Evolutionary conservation across 495 filamentous ascomycete genomes (phyloP).

Genomic region (Aspergillus ostianus): DNA sequence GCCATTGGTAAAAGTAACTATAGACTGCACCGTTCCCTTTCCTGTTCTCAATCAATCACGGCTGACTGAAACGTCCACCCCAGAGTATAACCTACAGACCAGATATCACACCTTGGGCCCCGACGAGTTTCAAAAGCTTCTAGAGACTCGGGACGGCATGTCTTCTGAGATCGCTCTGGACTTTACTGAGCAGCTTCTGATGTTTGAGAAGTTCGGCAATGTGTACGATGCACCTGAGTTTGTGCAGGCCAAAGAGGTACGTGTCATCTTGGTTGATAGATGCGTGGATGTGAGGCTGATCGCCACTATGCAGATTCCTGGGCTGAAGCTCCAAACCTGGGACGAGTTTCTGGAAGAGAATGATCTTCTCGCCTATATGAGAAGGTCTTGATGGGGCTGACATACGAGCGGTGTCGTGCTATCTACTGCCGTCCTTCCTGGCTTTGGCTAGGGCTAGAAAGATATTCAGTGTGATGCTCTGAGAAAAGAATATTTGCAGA

Average conservation of each 20-base stretch:
- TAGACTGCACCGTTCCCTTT: no score
- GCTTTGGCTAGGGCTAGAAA: no score
- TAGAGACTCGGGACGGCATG: conserved; percentile 12
- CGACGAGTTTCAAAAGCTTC: conserved; percentile 15
- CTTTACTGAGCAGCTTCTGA: conserved; percentile 20
- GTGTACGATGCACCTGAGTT: conserved; percentile 14
- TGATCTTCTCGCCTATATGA: not conserved
- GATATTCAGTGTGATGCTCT: no score
- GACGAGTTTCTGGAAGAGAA: conserved; percentile 6
- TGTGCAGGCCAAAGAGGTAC: conserved; percentile 18
- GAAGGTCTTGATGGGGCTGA: no score
- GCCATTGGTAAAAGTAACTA: not conserved
- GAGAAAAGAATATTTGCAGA: no score
- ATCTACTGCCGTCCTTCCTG: no score
- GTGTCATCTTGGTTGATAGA: not conserved
- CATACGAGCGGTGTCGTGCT: no score
- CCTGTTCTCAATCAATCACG: no score
- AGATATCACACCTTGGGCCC: conserved; percentile 6
- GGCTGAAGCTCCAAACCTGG: conserved; percentile 7
- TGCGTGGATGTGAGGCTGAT: no score
- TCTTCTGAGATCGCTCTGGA: conserved; percentile 16
- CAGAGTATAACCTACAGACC: conserved; percentile 14
- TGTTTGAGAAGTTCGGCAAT: conserved; percentile 18
- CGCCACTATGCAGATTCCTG: conserved; percentile 4
- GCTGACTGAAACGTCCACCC: no score